Percentiles rank a stretch among this genome's conserved stretches.
Evolutionary conservation across 495 filamentous ascomycete species (phyloP).

Genomic region (Umbilicaria muhlenbergii): DNA sequence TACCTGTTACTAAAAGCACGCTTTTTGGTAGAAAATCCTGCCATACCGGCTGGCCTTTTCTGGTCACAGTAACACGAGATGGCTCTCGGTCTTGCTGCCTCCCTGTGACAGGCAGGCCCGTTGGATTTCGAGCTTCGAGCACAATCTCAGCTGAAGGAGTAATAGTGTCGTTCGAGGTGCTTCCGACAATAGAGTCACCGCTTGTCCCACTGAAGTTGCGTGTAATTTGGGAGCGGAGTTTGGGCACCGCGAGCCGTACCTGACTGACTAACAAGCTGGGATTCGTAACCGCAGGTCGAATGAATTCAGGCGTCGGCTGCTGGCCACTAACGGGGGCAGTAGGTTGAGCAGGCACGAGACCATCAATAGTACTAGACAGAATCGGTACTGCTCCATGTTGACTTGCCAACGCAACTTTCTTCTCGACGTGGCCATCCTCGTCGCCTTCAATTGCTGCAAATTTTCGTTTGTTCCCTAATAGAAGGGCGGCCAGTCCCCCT

Average conservation of each 20-base stretch:
- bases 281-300: slow-evolving; percentile 74
- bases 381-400: slow-evolving; percentile 57
- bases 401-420: slow-evolving; percentile 38
- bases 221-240: slow-evolving; percentile 65
- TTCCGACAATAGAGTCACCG: background rate
- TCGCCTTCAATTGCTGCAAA: slow-evolving; percentile 47
- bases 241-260: slow-evolving; percentile 78
- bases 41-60: slow-evolving; percentile 77
- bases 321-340: slow-evolving; percentile 36
- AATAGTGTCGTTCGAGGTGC: slow-evolving; percentile 28
- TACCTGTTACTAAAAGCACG: slow-evolving; percentile 76
- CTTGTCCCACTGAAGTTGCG: slow-evolving; percentile 38
- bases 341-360: slow-evolving; percentile 50
- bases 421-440: slow-evolving; percentile 51
- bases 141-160: slow-evolving; percentile 40
- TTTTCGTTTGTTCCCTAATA: slow-evolving; percentile 89
- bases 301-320: slow-evolving; percentile 65
- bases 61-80: slow-evolving; percentile 62
- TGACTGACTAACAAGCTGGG: slow-evolving; percentile 69
- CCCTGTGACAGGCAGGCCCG: slow-evolving; percentile 37
- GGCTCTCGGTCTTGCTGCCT: slow-evolving; percentile 55
- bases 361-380: slow-evolving; percentile 59
- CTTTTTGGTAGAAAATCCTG: slow-evolving; percentile 79
- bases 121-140: slow-evolving; percentile 62
- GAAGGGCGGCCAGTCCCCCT: slow-evolving; percentile 68